Percentiles rank a stretch among this genome's conserved stretches.
These are phyloP conservation scores for Bonia amplexicaulis DNA, from an alignment of 176 grass and related monocot genomes.

Conservation along the genomic window DNA sequence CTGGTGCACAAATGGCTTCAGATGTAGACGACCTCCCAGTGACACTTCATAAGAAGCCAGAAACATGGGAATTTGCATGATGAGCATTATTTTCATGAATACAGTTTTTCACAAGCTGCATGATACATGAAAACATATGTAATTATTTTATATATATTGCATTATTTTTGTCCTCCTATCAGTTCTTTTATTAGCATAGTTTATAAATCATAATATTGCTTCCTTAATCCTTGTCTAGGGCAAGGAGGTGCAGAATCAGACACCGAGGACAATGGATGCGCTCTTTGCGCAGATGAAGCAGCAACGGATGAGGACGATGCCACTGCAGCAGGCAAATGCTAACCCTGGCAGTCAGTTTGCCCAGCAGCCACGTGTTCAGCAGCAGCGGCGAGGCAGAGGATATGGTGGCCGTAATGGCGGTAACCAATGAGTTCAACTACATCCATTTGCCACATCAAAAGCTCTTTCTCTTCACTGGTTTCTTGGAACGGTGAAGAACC, in stretches of 20 bases:
- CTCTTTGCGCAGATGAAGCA: slow-evolving; percentile 76
- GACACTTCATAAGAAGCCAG: not conserved
- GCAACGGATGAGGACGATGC: slow-evolving; percentile 40
- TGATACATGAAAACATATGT: slow-evolving; percentile 12
- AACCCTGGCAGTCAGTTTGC: slow-evolving; percentile 27
- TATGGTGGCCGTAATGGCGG: slow-evolving; percentile 22
- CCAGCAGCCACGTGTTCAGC: slow-evolving; percentile 27
- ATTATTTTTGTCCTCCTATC: not conserved
- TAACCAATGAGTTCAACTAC: slow-evolving; percentile 26
- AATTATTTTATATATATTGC: slow-evolving; percentile 1
- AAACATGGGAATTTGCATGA: not conserved
- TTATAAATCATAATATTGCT: not conserved
- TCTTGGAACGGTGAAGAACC: slow-evolving; percentile 21
- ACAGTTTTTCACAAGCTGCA: not conserved
- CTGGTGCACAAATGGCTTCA: not conserved
- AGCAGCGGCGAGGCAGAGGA: slow-evolving; percentile 39
- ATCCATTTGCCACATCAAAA: not conserved
- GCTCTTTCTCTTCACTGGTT: not conserved
- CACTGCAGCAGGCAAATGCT: slow-evolving; percentile 34
- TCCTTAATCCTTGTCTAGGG: slow-evolving; percentile 13
- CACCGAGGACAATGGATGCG: slow-evolving; percentile 69
- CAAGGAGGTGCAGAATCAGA: slow-evolving; percentile 41
- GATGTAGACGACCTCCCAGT: not conserved
- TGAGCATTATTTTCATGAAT: not conserved
- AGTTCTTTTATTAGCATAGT: not conserved